Evolutionary conservation across 2,329 filamentous ascomycete species (phyloP), one percentile per base, ranked within the genome.

Genomic region (Colletotrichum sp.): DNA sequence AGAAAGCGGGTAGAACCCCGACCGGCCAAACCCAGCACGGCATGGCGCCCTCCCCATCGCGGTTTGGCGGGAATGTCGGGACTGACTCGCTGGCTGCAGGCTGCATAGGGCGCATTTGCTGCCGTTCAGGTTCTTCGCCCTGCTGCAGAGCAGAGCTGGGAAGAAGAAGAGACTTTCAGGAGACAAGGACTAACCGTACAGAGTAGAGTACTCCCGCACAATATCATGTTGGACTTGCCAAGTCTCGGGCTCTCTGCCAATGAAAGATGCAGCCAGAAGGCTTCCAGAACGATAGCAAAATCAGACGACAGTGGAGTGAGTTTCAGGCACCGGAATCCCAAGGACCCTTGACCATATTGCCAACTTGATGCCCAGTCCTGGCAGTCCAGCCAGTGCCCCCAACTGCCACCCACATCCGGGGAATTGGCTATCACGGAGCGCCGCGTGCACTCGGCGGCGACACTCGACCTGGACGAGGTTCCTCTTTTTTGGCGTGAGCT

Each of bases 1-100:
- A 52, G 73, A 69, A 72, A 72, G 62, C 73, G 73, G 69, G 63
- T 72, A 67, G 73, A 76, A 76, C 28, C 69, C 72, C 72, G 72
- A 57, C 69, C 34, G 39, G 62, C 55, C 64, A 63, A 62, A 55
- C 69, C 39, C 26, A 63, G 63, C 32, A 36, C 69, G 69, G 67
- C 57, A 32, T 71, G 59, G 49, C 36, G 26, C 24, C 59, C n/a
- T 65, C 71, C 55, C 24, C 21, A 10, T 59, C 21, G 30, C 6
- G 39, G 28, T 39, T 28, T 24, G 34, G 69, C 32, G 44, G 36
- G 36, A 62, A 62, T 62, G 73, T 63, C 55, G 63, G 30, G 57
- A 64, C 69, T 68, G 73, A 68, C 69, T 72, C 73, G 69, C 69
- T 30, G 63, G 57, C 63, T 59, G 72, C 69, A 75, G 24, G 13